phyloP scores from a whole-genome alignment of 345 rosid genomes.

The Kandelia obovata region DNA sequence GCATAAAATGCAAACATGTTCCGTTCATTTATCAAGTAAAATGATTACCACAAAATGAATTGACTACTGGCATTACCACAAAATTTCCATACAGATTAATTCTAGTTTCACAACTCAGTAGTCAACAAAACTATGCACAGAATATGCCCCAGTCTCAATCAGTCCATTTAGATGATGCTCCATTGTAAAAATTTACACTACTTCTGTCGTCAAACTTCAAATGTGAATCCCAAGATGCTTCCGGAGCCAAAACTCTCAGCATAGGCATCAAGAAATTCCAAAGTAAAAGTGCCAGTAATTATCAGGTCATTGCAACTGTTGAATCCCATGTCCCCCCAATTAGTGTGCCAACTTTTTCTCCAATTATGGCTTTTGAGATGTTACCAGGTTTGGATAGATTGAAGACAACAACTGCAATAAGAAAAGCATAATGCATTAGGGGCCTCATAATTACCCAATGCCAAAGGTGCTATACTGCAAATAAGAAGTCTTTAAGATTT shows the following conservation, averaged over 20 bases:
- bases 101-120: no score
- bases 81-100: no score
- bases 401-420: slow-evolving; percentile 76
- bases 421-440: slow-evolving; percentile 1
- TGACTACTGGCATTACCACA: no score
- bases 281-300: not conserved
- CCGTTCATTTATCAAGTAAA: no score
- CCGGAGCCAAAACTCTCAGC: not conserved
- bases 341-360: slow-evolving; percentile 82
- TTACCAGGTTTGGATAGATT: slow-evolving; percentile 77
- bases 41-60: no score
- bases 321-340: slow-evolving; percentile 63
- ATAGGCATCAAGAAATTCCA: not conserved
- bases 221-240: slow-evolving; percentile 9
- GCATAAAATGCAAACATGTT: no score
- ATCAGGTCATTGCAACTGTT: slow-evolving; percentile 26
- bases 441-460: not conserved
- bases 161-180: no score
- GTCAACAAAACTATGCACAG: no score
- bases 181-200: no score
- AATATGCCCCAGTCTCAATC: no score
- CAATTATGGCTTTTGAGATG: slow-evolving; percentile 80
- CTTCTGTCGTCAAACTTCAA: not conserved
- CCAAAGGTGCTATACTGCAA: not conserved
- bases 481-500: not conserved